Percentiles rank a stretch among this genome's conserved stretches.
These are phyloP conservation scores for Halocafeteria seosinensis DNA, from an alignment of 108 stramenopile genomes.

Conservation along the genomic window DNA sequence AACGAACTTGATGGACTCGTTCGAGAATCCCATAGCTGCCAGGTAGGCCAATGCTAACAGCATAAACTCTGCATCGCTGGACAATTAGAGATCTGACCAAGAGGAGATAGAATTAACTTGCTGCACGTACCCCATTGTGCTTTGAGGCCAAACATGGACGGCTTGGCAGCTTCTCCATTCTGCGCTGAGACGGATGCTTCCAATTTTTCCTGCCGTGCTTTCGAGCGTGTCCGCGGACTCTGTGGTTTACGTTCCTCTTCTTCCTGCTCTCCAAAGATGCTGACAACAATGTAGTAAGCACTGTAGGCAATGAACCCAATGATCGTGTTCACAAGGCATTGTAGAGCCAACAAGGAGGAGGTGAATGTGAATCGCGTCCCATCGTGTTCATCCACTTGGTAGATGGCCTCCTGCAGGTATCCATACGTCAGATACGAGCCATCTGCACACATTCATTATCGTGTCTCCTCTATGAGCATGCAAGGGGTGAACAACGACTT, in stretches of 20 bases:
- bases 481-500: neutral
- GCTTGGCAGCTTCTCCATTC: neutral
- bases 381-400: conserved; percentile 58
- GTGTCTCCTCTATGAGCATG: neutral
- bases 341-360: conserved; percentile 28
- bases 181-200: neutral
- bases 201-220: neutral
- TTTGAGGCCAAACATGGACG: neutral
- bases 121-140: neutral
- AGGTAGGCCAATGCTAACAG: conserved; percentile 3
- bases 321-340: conserved; percentile 29
- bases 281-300: neutral
- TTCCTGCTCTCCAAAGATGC: neutral
- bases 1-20: conserved; percentile 43
- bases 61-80: neutral
- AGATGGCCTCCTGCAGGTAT: conserved; percentile 79
- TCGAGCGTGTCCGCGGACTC: too few species aligned
- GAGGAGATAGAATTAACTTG: neutral
- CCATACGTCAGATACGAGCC: conserved; percentile 80
- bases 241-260: too few species aligned
- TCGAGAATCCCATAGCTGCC: conserved; percentile 47
- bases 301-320: conserved; percentile 11
- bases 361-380: conserved; percentile 53
- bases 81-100: neutral
- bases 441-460: conserved; percentile 57